These are phyloP conservation scores for Moesziomyces sp. DNA, from an alignment of 1,284 basidiomycete species.

Conservation along the genomic window DNA sequence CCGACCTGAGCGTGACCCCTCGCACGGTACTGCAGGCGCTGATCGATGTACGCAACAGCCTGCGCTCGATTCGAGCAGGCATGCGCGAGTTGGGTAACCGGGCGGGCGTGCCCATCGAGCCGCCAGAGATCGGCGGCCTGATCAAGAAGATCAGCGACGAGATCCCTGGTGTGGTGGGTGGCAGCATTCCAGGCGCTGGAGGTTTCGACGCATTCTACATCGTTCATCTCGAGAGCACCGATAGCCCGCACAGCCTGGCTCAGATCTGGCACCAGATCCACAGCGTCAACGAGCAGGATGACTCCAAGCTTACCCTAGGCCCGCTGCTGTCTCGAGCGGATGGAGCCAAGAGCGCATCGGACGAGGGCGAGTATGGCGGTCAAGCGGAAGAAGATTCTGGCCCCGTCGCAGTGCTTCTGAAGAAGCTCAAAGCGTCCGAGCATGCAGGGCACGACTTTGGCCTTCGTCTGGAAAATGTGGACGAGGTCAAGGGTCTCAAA, in stretches of 20 bases:
- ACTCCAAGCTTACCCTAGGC: slow-evolving; percentile 30
- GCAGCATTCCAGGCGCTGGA: slow-evolving; percentile 96
- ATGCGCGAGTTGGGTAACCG: slow-evolving; percentile 89
- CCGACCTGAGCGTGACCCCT: slow-evolving; percentile 19
- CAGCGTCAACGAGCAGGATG: slow-evolving; percentile 32
- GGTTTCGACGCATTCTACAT: slow-evolving; percentile 98
- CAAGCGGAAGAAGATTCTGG: not conserved
- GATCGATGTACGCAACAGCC: slow-evolving; percentile 58
- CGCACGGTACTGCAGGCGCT: slow-evolving; percentile 37
- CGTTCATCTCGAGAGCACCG: slow-evolving; percentile 69
- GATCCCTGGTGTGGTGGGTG: slow-evolving; percentile 86
- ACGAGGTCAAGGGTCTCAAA: slow-evolving; percentile 75
- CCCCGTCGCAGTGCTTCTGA: slow-evolving; percentile 70
- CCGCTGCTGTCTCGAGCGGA: slow-evolving; percentile 40
- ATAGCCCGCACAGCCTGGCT: slow-evolving; percentile 18
- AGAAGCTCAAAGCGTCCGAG: slow-evolving; percentile 62
- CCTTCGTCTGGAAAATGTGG: slow-evolving; percentile 75
- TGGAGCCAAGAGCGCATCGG: slow-evolving; percentile 19
- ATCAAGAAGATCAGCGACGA: slow-evolving; percentile 79
- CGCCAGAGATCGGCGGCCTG: slow-evolving; percentile 85
- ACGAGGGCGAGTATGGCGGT: not conserved
- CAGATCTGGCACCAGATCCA: slow-evolving; percentile 47
- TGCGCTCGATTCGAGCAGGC: slow-evolving; percentile 78
- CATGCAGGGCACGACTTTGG: slow-evolving; percentile 70
- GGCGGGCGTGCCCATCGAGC: slow-evolving; percentile 89